Conservation (phyloP, 345 rosid genomes). For the Syzygium oleosum region DNA sequence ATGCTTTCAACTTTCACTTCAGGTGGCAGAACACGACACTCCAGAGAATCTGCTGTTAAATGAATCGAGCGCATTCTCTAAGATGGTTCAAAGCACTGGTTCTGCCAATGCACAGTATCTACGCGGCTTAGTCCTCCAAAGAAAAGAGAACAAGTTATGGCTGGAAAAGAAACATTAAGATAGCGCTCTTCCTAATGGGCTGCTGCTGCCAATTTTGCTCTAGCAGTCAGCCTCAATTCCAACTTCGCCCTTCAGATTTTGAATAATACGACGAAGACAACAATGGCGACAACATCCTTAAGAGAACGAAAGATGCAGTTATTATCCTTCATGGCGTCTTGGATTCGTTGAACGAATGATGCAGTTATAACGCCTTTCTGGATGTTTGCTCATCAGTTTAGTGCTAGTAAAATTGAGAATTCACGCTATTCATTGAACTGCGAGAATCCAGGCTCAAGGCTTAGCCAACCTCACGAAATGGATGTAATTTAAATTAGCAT, state of each 20-base stretch:
- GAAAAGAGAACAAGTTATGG: conserved; percentile 10
- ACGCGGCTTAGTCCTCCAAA: conserved; percentile 37
- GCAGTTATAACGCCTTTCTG: conserved; percentile 59
- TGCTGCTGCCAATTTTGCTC: conserved; percentile 64
- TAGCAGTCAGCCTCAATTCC: conserved; percentile 61
- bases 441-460: no score
- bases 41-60: conserved; percentile 60
- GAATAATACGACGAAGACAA: conserved; percentile 44
- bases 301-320: conserved; percentile 41
- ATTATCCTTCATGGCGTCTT: no score
- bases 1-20: neutral
- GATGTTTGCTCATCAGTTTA: no score
- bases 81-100: conserved; percentile 77
- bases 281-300: conserved; percentile 45
- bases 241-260: conserved; percentile 51
- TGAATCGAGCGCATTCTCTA: conserved; percentile 55
- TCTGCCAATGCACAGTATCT: conserved; percentile 67
- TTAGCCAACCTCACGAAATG: no score
- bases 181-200: conserved; percentile 66
- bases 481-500: no score
- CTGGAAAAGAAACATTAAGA: neutral
- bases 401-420: no score
- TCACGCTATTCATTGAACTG: no score
- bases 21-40: conserved; percentile 71
- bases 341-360: neutral